Evolutionary conservation across 805 yeast species (phyloP).

Genomic region (Priceomyces carsonii): DNA sequence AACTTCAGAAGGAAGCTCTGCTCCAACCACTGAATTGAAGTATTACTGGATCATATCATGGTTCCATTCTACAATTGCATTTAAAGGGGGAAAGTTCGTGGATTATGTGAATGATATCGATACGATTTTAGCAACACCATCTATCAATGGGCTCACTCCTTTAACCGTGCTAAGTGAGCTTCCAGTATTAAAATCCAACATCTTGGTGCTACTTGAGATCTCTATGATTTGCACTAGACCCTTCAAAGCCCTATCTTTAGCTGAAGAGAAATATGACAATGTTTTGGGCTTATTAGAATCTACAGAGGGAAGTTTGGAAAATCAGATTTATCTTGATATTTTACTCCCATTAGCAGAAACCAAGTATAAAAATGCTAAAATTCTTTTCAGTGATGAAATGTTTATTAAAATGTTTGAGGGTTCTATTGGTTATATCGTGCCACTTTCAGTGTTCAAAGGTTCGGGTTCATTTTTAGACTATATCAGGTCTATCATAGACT

Average conservation of each 20-base stretch:
- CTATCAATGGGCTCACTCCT: conserved; percentile 2
- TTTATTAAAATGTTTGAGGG: conserved; percentile 11
- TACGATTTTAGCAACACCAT: conserved; percentile 9
- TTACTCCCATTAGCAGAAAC: conserved; percentile 23
- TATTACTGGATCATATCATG: conserved; percentile 23
- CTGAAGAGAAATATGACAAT: conserved; percentile 15
- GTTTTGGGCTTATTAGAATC: conserved; percentile 20
- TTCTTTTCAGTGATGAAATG: conserved; percentile 3
- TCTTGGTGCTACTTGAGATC: conserved; percentile 24
- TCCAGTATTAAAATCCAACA: conserved; percentile 15
- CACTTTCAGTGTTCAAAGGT: conserved; percentile 9
- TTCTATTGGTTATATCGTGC: conserved; percentile 18
- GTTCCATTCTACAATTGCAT: conserved; percentile 21
- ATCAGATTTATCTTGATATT: conserved; percentile 15
- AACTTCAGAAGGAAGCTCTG: neutral
- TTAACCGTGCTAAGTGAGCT: conserved; percentile 1
- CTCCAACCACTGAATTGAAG: conserved; percentile 16
- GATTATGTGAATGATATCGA: conserved; percentile 26
- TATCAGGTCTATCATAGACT: conserved; percentile 26
- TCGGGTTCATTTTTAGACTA: conserved; percentile 19
- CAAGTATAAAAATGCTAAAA: conserved; percentile 17
- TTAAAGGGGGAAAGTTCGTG: conserved; percentile 24
- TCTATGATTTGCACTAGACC: conserved; percentile 28
- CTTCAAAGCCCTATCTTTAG: conserved; percentile 25
- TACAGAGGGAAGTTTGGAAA: conserved; percentile 15